Base-by-base conservation (phyloP, 2,329 filamentous ascomycete species). In the Ophiognomonia clavigignenti-juglandacearum region DNA sequence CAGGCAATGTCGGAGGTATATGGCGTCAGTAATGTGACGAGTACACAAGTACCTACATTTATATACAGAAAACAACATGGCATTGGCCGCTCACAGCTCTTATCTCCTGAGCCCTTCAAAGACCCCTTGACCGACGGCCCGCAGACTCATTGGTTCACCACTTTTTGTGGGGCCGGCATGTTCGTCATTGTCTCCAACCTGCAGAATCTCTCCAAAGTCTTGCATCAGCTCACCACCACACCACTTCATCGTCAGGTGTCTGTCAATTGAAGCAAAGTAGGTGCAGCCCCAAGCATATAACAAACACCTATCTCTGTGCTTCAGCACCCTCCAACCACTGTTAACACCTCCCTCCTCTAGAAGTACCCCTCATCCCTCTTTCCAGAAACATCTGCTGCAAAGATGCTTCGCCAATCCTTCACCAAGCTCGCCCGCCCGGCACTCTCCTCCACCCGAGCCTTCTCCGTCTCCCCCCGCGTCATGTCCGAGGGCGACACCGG, bases 401-500 rank as follows among this genome's bases (percentile, higher is more conserved):
- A 54, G 47, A 90, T 91, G 86, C 76, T 87, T 62, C 83, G 85
- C 64, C 80, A 83, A 64, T 68, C 76, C 57, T 66, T 83, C 61
- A 67, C 73, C 59, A 72, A 73, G 54, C 63, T 73, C 57, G 64
- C 74, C 61, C 73, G 76, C 63, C 74, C 80, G 59, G 68, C 74
- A 59, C 60, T 70, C 53, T 59, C 71, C 53, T 61, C 69, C 53
- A 66, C 62, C 62, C 73, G 76, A 55, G 75, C 81, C 57, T 85
- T 89, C 71, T 75, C 82, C 53, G 80, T 76, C 55, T 78, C 82
- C 49, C 66, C 74, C 56, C 74, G 78, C 63, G 76, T 68, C 62
- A 86, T 88, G 80, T 70, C 65, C 52, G 84, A 78, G 57, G 87
- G 86, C 55, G 86, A 89, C 64, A 84, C 80, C 54, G 85, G 85